Evolutionary conservation across 345 rosid genomes (phyloP), one percentile per base, ranked within the genome.

Genomic region (Salix udensis): DNA sequence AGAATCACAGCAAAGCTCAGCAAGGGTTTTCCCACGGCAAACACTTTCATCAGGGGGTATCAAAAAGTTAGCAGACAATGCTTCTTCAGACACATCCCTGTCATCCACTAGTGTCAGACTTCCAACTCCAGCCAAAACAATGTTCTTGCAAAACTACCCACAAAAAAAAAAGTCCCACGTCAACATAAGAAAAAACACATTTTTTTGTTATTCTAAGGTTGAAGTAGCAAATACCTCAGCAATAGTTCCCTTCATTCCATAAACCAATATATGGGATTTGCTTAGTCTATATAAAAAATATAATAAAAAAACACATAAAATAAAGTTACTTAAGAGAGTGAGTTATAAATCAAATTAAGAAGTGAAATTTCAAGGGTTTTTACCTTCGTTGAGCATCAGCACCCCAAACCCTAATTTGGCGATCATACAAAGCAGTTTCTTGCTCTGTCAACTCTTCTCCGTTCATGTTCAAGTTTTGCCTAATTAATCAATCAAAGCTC

Each of bases 401-500:
- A 0, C 99, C 99, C 99, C 97, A 96, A 88, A 96, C 99, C 91
- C 98, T 90, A 88, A 96, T 93, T 76, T 92, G 98, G 36, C 99
- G 92, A 80, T 93, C 98, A 77, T 93, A 96, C 26, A 93, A 71
- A 18, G 97, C 99, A 70, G 98, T 96, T 74, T 96, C 99, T 82
- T 96, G 97, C 91, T 88, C 97, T 4, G 99, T 96, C 76, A 96
- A 84, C 88, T 93, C 91, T 77, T 95, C 98, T 19, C 97, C 98
- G 68, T 90, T 89, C 98, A 92, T 89, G 39, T 48, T 68, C 77
- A 82, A 52, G 65, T 67, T 72, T 11, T 86, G 79, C 70, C 83
- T 83, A 70, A 28, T 23, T 21, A 4, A 61, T 26, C n/a, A 30
- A 21, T 40, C 58, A 24, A 71, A 23, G 34, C 19, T 37, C 37